phyloP scores from a whole-genome alignment of 2,329 filamentous ascomycete genomes.

The Sporothrix pallida region DNA sequence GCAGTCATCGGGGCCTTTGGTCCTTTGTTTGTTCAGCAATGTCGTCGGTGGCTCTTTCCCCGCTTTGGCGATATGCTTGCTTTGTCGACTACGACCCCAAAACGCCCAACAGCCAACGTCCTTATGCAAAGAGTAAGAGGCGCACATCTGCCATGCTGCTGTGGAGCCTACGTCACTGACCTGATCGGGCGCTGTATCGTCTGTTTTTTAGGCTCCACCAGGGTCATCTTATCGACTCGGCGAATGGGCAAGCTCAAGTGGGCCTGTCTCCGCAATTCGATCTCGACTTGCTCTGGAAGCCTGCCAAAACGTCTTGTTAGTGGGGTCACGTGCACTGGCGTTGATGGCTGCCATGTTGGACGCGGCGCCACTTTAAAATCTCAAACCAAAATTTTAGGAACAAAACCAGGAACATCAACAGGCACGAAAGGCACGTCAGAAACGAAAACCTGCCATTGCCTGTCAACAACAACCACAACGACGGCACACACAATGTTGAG shows the following conservation, averaged over 20 bases:
- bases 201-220: neutral
- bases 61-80: conserved; percentile 1
- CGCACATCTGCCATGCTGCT: conserved; percentile 1
- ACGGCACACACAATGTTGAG: conserved; percentile 36
- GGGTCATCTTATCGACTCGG: conserved; percentile 21
- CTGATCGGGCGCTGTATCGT: neutral
- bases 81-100: conserved; percentile 1
- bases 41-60: conserved; percentile 20
- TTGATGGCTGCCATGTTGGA: neutral
- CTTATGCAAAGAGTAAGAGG: neutral
- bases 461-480: neutral
- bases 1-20: neutral
- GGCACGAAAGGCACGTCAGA: conserved; percentile 5
- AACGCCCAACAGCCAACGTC: neutral
- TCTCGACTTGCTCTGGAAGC: neutral
- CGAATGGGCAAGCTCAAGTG: conserved; percentile 8
- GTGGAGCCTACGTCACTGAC: conserved; percentile 33
- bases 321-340: conserved; percentile 19
- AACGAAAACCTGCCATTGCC: neutral
- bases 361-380: conserved; percentile 32
- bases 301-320: neutral
- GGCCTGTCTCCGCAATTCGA: conserved; percentile 6
- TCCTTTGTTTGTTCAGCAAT: conserved; percentile 15
- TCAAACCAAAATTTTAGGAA: conserved; percentile 11
- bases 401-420: neutral